Percentiles rank a stretch among this genome's conserved stretches.
These are phyloP conservation scores for Sanguinoderma infundibulare DNA, from an alignment of 1,284 basidiomycete genomes.

Conservation along the genomic window DNA sequence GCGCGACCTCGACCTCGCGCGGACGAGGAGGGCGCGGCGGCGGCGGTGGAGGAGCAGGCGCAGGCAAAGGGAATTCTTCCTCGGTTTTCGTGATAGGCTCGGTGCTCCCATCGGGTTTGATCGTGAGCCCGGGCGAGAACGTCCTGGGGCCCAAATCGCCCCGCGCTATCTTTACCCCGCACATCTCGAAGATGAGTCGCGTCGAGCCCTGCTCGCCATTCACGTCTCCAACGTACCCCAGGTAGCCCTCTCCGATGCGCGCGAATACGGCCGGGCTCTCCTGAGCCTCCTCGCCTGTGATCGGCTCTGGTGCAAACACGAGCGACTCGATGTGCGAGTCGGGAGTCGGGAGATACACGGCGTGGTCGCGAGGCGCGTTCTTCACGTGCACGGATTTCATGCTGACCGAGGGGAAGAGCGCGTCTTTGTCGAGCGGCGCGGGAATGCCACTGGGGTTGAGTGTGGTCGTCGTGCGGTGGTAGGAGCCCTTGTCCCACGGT, in stretches of 20 bases:
- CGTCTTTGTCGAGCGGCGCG: constrained; percentile 11
- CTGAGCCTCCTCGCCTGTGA: constrained; percentile 7
- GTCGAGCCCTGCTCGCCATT: constrained; percentile 26
- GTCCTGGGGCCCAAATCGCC: constrained; percentile 22
- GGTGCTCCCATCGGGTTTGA: not conserved
- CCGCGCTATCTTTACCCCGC: constrained; percentile 18
- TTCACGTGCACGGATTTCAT: constrained; percentile 26
- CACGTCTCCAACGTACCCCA: constrained; percentile 28
- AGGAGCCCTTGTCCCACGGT: constrained; percentile 20
- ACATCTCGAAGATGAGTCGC: constrained; percentile 28
- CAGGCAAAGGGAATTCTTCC: not conserved
- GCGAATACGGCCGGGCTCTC: constrained; percentile 25
- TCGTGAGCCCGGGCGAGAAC: not conserved
- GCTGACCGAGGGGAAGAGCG: constrained; percentile 20
- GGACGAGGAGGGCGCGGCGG: not conserved
- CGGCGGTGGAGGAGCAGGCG: not conserved
- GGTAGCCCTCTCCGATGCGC: constrained; percentile 22
- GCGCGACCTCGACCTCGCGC: not conserved
- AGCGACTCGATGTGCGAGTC: constrained; percentile 17
- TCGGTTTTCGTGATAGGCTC: not conserved
- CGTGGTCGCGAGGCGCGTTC: constrained; percentile 13
- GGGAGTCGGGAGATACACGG: constrained; percentile 22
- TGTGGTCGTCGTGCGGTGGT: constrained; percentile 23
- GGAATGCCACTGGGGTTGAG: constrained; percentile 25
- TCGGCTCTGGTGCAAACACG: constrained; percentile 10